Percentiles rank a stretch among this genome's conserved stretches.
These are phyloP conservation scores for Sugiyamaella marilandica DNA, from an alignment of 805 yeast species.

Conservation along the genomic window DNA sequence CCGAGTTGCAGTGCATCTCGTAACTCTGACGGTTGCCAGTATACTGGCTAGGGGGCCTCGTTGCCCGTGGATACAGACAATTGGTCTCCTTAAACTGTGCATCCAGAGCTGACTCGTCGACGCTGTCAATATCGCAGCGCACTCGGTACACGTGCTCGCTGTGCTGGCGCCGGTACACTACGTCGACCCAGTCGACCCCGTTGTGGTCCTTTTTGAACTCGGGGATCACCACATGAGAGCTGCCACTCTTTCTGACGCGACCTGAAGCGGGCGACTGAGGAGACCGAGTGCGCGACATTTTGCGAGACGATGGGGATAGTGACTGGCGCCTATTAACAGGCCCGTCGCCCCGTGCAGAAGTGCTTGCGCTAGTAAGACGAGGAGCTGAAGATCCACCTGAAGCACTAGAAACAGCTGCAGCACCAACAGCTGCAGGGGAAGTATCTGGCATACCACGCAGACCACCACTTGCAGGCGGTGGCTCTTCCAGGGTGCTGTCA, in stretches of 20 bases:
- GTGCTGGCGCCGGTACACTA: slow-evolving; percentile 32
- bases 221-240: neutral
- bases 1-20: slow-evolving; percentile 44
- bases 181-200: slow-evolving; percentile 31
- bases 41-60: slow-evolving; percentile 39
- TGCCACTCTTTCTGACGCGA: neutral
- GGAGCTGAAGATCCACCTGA: too few relatives aligned
- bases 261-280: neutral
- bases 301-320: neutral
- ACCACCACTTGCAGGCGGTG: too few relatives aligned
- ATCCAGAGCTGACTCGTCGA: slow-evolving; percentile 25
- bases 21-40: slow-evolving; percentile 43
- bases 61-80: slow-evolving; percentile 48
- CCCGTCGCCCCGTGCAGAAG: too few relatives aligned
- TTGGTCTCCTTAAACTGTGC: slow-evolving; percentile 36
- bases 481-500: too few relatives aligned
- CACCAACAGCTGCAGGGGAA: too few relatives aligned
- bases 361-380: too few relatives aligned
- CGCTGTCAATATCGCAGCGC: slow-evolving; percentile 34
- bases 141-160: slow-evolving; percentile 29
- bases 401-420: too few relatives aligned
- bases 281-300: neutral
- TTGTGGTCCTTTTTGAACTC: slow-evolving; percentile 22
- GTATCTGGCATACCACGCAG: too few relatives aligned
- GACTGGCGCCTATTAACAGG: neutral